phyloP scores from a whole-genome alignment of 2,329 filamentous ascomycete species.

The Aspergillus pseudotamarii region DNA sequence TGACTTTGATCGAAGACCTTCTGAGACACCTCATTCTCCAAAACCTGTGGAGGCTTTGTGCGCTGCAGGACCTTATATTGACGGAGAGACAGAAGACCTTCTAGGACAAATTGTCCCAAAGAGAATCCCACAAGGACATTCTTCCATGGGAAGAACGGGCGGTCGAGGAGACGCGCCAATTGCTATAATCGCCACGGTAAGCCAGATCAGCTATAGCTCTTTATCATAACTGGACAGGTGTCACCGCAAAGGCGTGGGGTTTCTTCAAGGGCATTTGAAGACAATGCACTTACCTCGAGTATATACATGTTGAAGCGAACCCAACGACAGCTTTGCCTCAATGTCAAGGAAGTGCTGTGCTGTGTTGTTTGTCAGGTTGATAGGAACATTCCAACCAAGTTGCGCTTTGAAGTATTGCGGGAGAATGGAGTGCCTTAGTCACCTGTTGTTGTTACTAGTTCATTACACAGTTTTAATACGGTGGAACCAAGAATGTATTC shows the following conservation, averaged over 20 bases:
- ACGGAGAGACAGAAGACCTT: slow-evolving; percentile 83
- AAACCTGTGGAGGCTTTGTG: slow-evolving; percentile 78
- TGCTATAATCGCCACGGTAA: slow-evolving; percentile 44
- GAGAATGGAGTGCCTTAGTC: not conserved
- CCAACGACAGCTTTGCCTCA: slow-evolving; percentile 2
- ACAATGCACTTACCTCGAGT: slow-evolving; percentile 33
- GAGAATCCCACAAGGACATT: slow-evolving; percentile 93
- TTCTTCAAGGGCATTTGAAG: not conserved
- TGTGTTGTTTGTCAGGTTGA: slow-evolving; percentile 2
- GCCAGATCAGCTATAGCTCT: slow-evolving; percentile 17
- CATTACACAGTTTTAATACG: not conserved
- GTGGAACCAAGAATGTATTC: not conserved
- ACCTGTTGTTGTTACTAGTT: not conserved
- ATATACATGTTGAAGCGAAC: slow-evolving; percentile 36
- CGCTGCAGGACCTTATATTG: slow-evolving; percentile 86
- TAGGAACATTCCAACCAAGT: not conserved
- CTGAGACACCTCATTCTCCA: slow-evolving; percentile 84
- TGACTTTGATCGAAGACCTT: slow-evolving; percentile 94
- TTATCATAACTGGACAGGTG: not conserved
- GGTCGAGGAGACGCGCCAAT: slow-evolving; percentile 84
- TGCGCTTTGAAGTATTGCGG: not conserved
- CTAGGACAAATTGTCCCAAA: slow-evolving; percentile 84
- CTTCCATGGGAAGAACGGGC: slow-evolving; percentile 96
- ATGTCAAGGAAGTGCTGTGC: slow-evolving; percentile 12
- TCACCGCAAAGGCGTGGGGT: not conserved